Conservation (phyloP, 2,329 filamentous ascomycete species). For the Curvularia eragrostidis region DNA sequence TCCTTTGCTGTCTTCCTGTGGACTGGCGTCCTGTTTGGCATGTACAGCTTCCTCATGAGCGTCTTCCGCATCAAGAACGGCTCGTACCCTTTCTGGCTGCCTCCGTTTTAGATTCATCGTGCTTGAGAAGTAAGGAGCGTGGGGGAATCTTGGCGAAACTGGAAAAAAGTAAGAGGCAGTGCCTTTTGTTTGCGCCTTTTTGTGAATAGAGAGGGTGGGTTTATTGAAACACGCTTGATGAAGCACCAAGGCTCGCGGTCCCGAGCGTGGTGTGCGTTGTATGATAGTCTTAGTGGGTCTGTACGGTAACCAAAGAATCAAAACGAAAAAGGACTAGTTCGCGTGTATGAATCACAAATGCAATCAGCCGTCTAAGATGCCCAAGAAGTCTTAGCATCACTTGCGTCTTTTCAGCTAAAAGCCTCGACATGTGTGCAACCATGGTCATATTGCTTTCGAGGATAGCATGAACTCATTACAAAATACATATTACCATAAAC, state of each 20-base stretch:
- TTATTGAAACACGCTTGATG: not conserved
- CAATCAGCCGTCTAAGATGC: too few relatives aligned
- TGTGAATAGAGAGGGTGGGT: not conserved
- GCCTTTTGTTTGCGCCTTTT: not conserved
- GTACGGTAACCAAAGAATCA: slow-evolving; percentile 3
- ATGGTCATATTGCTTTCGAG: not conserved
- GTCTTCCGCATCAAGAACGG: slow-evolving; percentile 94
- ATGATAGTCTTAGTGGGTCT: slow-evolving; percentile 1
- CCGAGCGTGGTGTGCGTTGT: not conserved
- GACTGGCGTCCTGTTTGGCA: slow-evolving; percentile 75
- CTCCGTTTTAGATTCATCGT: slow-evolving; percentile 70
- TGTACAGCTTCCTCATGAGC: slow-evolving; percentile 94
- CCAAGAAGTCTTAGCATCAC: not conserved
- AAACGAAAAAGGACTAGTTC: not conserved
- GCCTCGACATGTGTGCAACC: not conserved
- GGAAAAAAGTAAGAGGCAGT: not conserved
- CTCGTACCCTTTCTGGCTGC: slow-evolving; percentile 92
- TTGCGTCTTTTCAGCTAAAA: not conserved
- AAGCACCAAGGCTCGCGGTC: not conserved
- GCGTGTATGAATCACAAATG: too few relatives aligned
- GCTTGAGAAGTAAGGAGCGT: not conserved
- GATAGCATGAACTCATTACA: not conserved
- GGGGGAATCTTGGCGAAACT: not conserved
- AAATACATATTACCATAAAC: not conserved
- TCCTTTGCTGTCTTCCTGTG: slow-evolving; percentile 82